Evolutionary conservation across 2,329 filamentous ascomycete species (phyloP).

Genomic region (Kalaharituber pfeilii): DNA sequence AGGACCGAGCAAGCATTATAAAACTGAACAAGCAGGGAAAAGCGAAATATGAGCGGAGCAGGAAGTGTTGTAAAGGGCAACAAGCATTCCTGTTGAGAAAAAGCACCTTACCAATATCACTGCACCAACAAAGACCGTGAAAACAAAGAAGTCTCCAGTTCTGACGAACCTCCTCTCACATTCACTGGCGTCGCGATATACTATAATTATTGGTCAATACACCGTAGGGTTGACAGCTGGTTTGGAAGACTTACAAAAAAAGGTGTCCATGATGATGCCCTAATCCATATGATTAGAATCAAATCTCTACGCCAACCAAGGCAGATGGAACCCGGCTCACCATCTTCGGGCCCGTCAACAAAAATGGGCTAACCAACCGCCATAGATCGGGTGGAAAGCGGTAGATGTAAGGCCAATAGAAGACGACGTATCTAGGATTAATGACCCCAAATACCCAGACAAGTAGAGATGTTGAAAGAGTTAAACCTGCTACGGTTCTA

Average conservation of each 20-base stretch:
- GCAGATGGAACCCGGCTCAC: constrained; percentile 7
- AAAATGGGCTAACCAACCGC: constrained; percentile 31
- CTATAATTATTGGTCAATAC: constrained; percentile 28
- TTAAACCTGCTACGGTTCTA: constrained; percentile 50
- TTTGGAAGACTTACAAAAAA: constrained; percentile 39
- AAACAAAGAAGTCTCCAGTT: constrained; percentile 66
- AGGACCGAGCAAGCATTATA: constrained; percentile 64
- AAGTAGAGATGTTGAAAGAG: constrained; percentile 44
- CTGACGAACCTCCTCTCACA: constrained; percentile 60
- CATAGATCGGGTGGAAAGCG: constrained; percentile 36
- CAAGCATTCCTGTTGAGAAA: neutral
- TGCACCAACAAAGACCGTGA: constrained; percentile 53
- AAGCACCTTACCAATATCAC: constrained; percentile 60
- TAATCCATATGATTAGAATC: constrained; percentile 39
- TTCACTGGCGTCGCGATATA: constrained; percentile 60
- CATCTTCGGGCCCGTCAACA: constrained; percentile 29
- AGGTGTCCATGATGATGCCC: constrained; percentile 52
- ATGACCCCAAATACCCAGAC: constrained; percentile 41
- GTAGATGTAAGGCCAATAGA: constrained; percentile 37
- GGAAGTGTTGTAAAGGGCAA: constrained; percentile 22
- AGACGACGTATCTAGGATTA: constrained; percentile 36
- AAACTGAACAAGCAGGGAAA: constrained; percentile 30
- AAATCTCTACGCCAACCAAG: constrained; percentile 21
- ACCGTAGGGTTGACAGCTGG: constrained; percentile 9
- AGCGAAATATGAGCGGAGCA: constrained; percentile 13